phyloP scores from a whole-genome alignment of 1,284 basidiomycete genomes.

The Microbotryomycetes sp. region DNA sequence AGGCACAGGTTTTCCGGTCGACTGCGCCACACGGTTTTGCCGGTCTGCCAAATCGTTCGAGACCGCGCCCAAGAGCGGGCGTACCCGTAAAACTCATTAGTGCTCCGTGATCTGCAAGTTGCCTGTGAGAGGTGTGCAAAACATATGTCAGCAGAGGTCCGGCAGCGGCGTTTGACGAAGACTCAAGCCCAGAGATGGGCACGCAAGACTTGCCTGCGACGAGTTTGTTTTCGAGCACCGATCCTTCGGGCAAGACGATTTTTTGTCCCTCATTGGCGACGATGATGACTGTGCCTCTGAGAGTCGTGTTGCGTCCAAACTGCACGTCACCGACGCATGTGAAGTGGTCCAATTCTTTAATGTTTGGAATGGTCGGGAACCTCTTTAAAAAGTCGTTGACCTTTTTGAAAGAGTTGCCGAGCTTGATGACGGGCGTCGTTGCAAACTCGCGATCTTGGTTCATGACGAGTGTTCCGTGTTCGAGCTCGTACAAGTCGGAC shows the following conservation, averaged over 20 bases:
- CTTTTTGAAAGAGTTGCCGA: constrained; percentile 52
- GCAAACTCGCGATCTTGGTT: constrained; percentile 74
- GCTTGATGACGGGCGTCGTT: constrained; percentile 91
- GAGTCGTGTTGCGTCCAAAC: constrained; percentile 82
- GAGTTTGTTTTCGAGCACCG: constrained; percentile 78
- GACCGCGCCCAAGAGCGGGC: no score
- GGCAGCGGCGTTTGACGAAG: no score
- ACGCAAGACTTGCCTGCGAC: constrained; percentile 42
- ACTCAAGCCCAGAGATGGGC: no score
- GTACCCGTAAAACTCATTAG: no score
- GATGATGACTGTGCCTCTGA: constrained; percentile 48
- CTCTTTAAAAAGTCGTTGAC: constrained; percentile 95
- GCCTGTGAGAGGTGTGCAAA: no score
- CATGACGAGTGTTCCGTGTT: constrained; percentile 91
- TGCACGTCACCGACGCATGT: constrained; percentile 77
- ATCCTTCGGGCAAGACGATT: constrained; percentile 93
- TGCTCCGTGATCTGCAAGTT: no score
- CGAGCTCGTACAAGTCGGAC: constrained; percentile 89
- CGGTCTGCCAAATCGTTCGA: no score
- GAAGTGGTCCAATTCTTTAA: constrained; percentile 78
- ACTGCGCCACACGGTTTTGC: no score
- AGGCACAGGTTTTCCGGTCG: no score
- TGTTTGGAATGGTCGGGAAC: constrained; percentile 94
- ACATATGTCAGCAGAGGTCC: no score
- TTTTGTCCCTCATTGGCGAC: constrained; percentile 89